Base-by-base conservation (phyloP, 2,329 filamentous ascomycete species). In the Exophiala sideris region DNA sequence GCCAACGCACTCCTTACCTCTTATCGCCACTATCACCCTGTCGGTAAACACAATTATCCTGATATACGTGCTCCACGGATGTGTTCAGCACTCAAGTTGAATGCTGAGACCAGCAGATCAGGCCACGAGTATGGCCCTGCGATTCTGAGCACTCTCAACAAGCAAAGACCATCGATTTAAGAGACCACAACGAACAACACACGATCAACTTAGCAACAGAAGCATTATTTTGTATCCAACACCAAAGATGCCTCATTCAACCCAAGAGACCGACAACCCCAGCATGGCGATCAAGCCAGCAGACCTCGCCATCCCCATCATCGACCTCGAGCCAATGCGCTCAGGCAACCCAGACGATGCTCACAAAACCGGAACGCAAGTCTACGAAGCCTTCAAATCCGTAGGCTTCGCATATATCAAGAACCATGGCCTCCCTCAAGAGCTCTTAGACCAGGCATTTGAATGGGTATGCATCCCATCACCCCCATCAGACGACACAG, bases 361-460 rank as follows among this genome's bases (percentile, higher is more conserved):
- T 16, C 63, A 62, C 8, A 41, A 48, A 32, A 57, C 55, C 2
- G 54, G 52, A 8, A 58, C 58, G 34, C 52, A 70, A 16, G 68
- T 75, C 24, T 71, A 72, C 48, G 50, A 64, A 5, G 72, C 71
- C 1, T 73, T 73, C 29, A 65, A 64, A 14, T 62, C 60, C 5
- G 65, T 70, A 7, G 73, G 73, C 2, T 76, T 76, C 54, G 72
- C 74, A 35, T 73, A 74, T 53, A 62, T 76, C 24, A 66, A 62
- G 48, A 71, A 72, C 41, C 70, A 74, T 50, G 70, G 70, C 1
- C 57, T 76, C 0, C 50, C 60, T 2, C 61, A 62, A 34, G 61
- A 67, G 16, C 34, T 52, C 5, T 32, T 61, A 21, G 53, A 62
- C 34, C 40, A 58, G 45, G 51, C 57, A 21, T 62, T 62, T 44